phyloP scores from a whole-genome alignment of 257 asterid species.

The Handroanthus guayacan region DNA sequence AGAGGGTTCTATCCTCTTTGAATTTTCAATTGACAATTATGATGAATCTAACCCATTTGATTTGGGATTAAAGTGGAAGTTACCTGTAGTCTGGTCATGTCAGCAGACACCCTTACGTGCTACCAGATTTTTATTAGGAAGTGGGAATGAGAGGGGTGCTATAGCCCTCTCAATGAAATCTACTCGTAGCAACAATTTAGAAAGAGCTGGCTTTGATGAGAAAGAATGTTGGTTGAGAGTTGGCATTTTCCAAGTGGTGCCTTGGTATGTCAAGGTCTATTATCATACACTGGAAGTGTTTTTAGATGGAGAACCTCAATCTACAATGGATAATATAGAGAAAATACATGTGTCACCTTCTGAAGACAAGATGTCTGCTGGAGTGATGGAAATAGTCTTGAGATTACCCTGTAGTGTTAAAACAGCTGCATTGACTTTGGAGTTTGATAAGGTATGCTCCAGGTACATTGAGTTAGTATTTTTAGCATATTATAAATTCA shows the following conservation, averaged over 20 bases:
- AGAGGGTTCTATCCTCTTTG: conserved; percentile 62
- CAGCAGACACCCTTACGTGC: conserved; percentile 79
- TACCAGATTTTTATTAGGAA: conserved; percentile 88
- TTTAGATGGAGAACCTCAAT: conserved; percentile 71
- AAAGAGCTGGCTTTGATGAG: conserved; percentile 40
- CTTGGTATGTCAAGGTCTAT: conserved; percentile 98
- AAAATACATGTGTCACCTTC: conserved; percentile 82
- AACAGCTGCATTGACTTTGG: conserved; percentile 82
- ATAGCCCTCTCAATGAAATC: conserved; percentile 86
- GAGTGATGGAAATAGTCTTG: conserved; percentile 83
- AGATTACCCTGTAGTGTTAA: conserved; percentile 77
- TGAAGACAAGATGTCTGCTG: conserved; percentile 95
- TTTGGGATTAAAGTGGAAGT: conserved; percentile 85
- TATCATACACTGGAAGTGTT: conserved; percentile 76
- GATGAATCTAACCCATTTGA: conserved; percentile 71
- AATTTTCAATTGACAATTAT: conserved; percentile 63
- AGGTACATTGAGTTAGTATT: conserved; percentile 5
- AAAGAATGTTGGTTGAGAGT: conserved; percentile 63
- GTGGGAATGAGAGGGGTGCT: conserved; percentile 97
- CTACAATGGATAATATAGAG: conserved; percentile 58
- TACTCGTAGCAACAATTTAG: conserved; percentile 43
- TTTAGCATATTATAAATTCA: not conserved
- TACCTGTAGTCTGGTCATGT: conserved; percentile 79
- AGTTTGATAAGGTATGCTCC: conserved; percentile 87
- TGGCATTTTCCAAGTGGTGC: conserved; percentile 91